A percentile compares a stretch with the other conserved stretches of the same genome.
These are phyloP conservation scores for Leccinellum luteum DNA, from an alignment of 768 basidiomycete species.

Conservation along the genomic window DNA sequence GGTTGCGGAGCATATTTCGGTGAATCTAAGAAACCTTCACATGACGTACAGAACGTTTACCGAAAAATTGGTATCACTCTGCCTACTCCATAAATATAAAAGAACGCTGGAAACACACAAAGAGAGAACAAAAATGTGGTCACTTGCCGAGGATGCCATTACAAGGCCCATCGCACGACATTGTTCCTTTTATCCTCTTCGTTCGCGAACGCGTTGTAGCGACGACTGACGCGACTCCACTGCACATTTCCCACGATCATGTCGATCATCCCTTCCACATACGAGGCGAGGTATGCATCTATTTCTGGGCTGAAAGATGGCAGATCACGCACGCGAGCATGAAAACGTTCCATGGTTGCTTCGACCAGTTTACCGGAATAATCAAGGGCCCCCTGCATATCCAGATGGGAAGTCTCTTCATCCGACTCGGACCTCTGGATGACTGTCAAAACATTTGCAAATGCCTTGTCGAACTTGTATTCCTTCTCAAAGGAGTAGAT, in stretches of 20 bases:
- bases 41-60: too few relatives aligned
- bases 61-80: too few relatives aligned
- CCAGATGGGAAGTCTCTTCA: too few relatives aligned
- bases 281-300: not conserved
- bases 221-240: not conserved
- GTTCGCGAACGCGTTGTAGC: not conserved
- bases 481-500: not conserved
- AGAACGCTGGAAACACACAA: too few relatives aligned
- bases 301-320: not conserved
- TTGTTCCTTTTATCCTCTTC: not conserved
- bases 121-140: too few relatives aligned
- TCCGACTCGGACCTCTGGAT: not conserved
- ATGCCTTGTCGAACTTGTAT: not conserved
- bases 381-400: not conserved
- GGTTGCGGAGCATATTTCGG: too few relatives aligned
- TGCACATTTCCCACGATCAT: not conserved
- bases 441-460: not conserved
- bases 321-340: not conserved
- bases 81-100: too few relatives aligned
- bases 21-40: too few relatives aligned
- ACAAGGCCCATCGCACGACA: too few relatives aligned
- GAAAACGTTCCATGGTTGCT: not conserved
- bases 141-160: too few relatives aligned
- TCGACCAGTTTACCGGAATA: not conserved
- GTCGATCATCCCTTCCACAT: not conserved